Evolutionary conservation across 306 rosid genomes (phyloP), one percentile per base, ranked within the genome.

Genomic region (Oxytropis ochrocephala): DNA sequence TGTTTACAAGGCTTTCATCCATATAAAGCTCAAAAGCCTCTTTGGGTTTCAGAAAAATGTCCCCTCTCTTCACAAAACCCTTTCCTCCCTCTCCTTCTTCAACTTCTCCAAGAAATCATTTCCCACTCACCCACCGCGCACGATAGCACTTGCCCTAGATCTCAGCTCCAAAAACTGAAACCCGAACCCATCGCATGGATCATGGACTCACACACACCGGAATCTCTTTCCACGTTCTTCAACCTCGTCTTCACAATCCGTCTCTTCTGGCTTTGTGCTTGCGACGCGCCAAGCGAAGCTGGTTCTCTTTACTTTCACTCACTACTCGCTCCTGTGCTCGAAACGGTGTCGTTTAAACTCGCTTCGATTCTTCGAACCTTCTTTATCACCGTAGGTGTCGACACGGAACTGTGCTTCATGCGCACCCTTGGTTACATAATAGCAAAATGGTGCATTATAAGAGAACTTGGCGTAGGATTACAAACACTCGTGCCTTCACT

Each of bases 211-310:
- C 97, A 88, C 91, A 73, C 98, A 41, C 86, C 79, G 1, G 96
- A 93, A 65, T 90, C 97, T 0, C 79, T 93, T 74, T 87, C 98
- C 13, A 21, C 69, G 27, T 93, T 93, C 86, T 90, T 90, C 84
- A 82, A 78, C 84, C 86, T 88, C 61, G 79, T 90, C 32, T 84
- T 93, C 77, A 59, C 86, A 54, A 66, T 81, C 7, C 97, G 89
- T 63, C 91, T 93, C 73, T 93, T 93, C 75, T 90, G 98, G 97
- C 85, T 88, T 41, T 93, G 98, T 58, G 98, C 76, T 0, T 90
- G 85, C 53, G 88, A 93, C 69, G 82, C 89, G 0, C 96, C 97
- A 0, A 65, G 74, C 43, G 97, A 90, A 58, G 96, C 87, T 0
- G 98, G 98, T 13, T 79, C 87, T 0, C 84, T 93, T 29, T 93